phyloP scores from a whole-genome alignment of 345 rosid species.

The Aegle marmelos region DNA sequence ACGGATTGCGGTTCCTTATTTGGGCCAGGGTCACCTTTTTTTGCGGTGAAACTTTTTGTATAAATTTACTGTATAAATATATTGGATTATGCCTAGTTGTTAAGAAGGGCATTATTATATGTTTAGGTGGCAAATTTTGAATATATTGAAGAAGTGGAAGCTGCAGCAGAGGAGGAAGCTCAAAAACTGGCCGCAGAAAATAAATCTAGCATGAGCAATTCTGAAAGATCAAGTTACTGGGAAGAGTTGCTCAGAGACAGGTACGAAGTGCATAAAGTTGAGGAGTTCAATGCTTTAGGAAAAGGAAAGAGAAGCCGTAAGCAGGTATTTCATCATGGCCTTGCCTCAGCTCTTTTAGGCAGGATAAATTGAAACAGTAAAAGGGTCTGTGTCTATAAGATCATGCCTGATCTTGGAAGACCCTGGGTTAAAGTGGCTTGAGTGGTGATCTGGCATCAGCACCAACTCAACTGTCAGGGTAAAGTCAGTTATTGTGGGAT shows the following conservation, averaged over 20 bases:
- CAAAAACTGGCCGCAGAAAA: constrained; percentile 57
- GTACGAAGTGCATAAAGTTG: constrained; percentile 76
- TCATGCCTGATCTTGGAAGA: neutral
- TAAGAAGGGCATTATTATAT: constrained; percentile 10
- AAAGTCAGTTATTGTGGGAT: no score
- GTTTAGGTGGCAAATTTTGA: constrained; percentile 94
- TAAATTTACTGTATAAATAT: neutral
- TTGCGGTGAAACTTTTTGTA: neutral
- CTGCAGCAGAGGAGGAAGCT: constrained; percentile 61
- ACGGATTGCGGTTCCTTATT: neutral
- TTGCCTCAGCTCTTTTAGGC: neutral
- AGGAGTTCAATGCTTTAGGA: constrained; percentile 84
- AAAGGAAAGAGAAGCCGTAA: constrained; percentile 96
- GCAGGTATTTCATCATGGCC: constrained; percentile 52
- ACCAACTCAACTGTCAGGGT: neutral
- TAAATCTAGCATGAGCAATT: constrained; percentile 42
- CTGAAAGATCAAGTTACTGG: constrained; percentile 84
- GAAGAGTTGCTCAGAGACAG: constrained; percentile 85
- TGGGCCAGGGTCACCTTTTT: neutral
- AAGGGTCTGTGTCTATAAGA: neutral
- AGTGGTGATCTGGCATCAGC: neutral
- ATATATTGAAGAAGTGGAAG: constrained; percentile 81
- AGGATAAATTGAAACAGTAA: neutral
- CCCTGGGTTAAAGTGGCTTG: neutral
- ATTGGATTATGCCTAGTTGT: neutral